Base-by-base conservation (phyloP, 495 filamentous ascomycete genomes). In the Poronia punctata region DNA sequence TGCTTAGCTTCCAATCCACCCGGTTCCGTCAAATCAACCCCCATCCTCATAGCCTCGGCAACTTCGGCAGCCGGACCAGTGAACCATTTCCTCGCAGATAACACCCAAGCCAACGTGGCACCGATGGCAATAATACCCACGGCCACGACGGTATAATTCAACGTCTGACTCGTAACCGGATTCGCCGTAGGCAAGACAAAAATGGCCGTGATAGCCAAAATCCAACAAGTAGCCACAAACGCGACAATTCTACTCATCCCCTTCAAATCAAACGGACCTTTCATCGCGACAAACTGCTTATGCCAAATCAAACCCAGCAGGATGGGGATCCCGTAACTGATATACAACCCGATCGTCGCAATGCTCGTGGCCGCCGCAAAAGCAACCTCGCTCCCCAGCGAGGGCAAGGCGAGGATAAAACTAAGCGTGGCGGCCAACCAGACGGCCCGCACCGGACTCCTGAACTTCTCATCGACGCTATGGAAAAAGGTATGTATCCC, bases 401-500 rank as follows among this genome's bases (percentile, higher is more conserved):
- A 77, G 12, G 79, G 78, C 14, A 82, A 63, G 0, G 74, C 70
- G 0, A 83, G 65, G 38, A 74, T 59, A 57, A 79, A 80, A 30
- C 75, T 63, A 9, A 81, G 62, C 14, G 70, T 60, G 3, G 74
- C 71, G 0, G 73, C 75, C 3, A 82, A 58, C 58, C 69, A 77
- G 35, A 82, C 62, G 11, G 78, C 76, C 20, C 66, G 59, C 33
- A 80, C 64, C 8, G 78, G 76, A 3, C 66, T 62, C 14, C 61
- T 63, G 56, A 72, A 71, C 1, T 59, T 51, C 16, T 50, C 46
- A 45, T 78, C 71, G 23, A 78, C 72, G 11, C 65, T 60, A 52
- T 72, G 71, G 80, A 80, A 87, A 20, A 85, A 56, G 14, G 68
- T 56, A 0, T 80, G 82, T 37, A 86, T 86, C 9, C 82, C 82